Conservation (phyloP, 2,329 filamentous ascomycete genomes). For the Colletotrichum sp. region DNA sequence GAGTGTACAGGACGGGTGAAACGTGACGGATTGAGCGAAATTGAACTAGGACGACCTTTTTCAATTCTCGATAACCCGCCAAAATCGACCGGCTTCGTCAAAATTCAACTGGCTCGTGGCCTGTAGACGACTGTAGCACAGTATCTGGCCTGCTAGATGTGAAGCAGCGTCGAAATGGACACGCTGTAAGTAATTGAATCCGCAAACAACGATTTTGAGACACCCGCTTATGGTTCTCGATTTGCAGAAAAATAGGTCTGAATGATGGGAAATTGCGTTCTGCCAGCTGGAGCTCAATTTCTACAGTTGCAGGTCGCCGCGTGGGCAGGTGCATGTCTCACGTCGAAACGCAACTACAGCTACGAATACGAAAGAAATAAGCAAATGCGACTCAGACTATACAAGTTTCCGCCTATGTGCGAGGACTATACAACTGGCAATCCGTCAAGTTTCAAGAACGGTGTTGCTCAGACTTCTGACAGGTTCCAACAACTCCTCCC, state of each 20-base stretch:
- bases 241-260: background rate
- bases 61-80: background rate
- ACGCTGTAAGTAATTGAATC: background rate
- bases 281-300: background rate
- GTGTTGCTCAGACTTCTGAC: background rate
- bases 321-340: background rate
- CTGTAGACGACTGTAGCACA: background rate
- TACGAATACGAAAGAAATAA: background rate
- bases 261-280: background rate
- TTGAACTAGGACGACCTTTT: background rate
- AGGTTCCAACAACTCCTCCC: background rate
- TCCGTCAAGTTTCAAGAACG: background rate
- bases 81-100: background rate
- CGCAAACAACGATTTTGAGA: background rate
- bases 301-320: background rate
- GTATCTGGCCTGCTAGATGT: background rate
- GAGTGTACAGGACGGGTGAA: background rate
- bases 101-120: background rate
- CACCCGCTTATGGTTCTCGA: fast-evolving
- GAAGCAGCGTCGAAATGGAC: background rate
- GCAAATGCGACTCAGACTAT: background rate
- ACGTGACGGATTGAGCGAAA: background rate
- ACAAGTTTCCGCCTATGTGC: background rate
- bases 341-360: background rate
- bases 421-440: background rate